Evolutionary conservation across 2,329 filamentous ascomycete species (phyloP).

Genomic region (Fusarium annulatum): DNA sequence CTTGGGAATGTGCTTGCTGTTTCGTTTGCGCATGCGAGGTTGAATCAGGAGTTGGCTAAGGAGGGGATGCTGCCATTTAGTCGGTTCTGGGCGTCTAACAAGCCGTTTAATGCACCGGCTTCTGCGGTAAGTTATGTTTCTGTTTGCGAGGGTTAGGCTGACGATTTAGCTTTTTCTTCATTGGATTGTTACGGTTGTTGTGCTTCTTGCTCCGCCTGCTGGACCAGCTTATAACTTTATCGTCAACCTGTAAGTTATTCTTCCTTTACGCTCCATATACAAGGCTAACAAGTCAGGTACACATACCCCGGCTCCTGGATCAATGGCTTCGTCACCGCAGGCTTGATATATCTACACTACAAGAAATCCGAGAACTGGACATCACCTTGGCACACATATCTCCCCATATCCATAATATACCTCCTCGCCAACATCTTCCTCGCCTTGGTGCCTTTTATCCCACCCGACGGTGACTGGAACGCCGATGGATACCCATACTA

Average conservation of each 20-base stretch:
- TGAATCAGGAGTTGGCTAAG: conserved; percentile 75
- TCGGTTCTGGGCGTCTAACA: conserved; percentile 75
- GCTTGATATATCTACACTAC: conserved; percentile 63
- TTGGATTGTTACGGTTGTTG: conserved; percentile 72
- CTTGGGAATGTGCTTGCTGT: conserved; percentile 71
- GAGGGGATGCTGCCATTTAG: conserved; percentile 75
- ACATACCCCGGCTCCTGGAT: conserved; percentile 66
- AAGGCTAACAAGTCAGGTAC: conserved; percentile 46
- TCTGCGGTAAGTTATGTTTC: conserved; percentile 54
- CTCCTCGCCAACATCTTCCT: conserved; percentile 64
- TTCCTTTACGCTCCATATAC: rapidly evolving
- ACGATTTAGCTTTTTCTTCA: conserved; percentile 66
- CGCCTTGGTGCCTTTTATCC: conserved; percentile 65
- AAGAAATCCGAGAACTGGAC: conserved; percentile 63
- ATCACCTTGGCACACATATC: conserved; percentile 62
- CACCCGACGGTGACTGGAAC: conserved; percentile 60
- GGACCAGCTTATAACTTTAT: conserved; percentile 77
- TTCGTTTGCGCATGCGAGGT: conserved; percentile 67
- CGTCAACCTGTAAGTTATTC: conserved; percentile 57
- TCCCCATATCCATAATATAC: conserved; percentile 61
- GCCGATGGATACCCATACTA: conserved; percentile 66
- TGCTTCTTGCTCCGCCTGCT: conserved; percentile 73
- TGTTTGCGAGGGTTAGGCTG: not conserved
- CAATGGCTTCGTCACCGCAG: conserved; percentile 62
- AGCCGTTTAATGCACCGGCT: conserved; percentile 74